These are phyloP conservation scores for Scutellaria minor DNA, from an alignment of 257 asterid genomes.

Conservation along the genomic window DNA sequence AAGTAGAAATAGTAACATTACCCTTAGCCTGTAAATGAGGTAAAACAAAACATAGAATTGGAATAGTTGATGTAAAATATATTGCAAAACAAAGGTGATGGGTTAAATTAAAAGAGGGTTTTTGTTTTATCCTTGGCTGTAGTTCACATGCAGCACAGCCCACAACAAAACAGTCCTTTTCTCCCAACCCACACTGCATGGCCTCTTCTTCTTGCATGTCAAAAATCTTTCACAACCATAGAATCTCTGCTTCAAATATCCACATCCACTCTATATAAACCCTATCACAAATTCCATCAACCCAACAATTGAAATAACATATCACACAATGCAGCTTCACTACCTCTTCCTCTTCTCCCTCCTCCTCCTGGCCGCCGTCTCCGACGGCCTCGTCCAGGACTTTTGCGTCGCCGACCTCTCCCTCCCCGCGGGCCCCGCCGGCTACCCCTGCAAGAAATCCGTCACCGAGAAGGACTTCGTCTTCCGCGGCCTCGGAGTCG, in stretches of 20 bases:
- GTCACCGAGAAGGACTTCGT: conserved; percentile 66
- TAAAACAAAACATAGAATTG: no score
- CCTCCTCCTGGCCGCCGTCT: conserved; percentile 32
- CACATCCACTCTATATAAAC: conserved; percentile 36
- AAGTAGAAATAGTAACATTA: no score
- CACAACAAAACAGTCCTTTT: no score
- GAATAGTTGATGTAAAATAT: no score
- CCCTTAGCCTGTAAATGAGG: no score
- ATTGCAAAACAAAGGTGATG: no score
- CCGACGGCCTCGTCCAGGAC: conserved; percentile 60
- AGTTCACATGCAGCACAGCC: conserved; percentile 44
- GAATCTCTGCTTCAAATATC: conserved; percentile 27
- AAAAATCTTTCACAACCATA: conserved; percentile 26
- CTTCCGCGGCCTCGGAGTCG: conserved; percentile 48
- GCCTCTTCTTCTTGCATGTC: conserved; percentile 18
- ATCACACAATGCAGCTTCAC: conserved; percentile 38
- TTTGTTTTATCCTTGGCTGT: conserved; percentile 31
- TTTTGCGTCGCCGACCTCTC: conserved; percentile 82
- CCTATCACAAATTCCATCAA: conserved; percentile 26
- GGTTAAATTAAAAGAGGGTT: conserved; percentile 34
- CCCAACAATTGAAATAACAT: not conserved
- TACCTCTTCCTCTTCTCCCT: conserved; percentile 32
- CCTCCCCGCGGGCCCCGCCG: conserved; percentile 59
- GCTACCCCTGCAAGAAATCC: conserved; percentile 76
- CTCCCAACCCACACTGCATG: conserved; percentile 11